These are phyloP conservation scores for Talaromyces sp. DNA, from an alignment of 2,329 filamentous ascomycete genomes.

Conservation along the genomic window DNA sequence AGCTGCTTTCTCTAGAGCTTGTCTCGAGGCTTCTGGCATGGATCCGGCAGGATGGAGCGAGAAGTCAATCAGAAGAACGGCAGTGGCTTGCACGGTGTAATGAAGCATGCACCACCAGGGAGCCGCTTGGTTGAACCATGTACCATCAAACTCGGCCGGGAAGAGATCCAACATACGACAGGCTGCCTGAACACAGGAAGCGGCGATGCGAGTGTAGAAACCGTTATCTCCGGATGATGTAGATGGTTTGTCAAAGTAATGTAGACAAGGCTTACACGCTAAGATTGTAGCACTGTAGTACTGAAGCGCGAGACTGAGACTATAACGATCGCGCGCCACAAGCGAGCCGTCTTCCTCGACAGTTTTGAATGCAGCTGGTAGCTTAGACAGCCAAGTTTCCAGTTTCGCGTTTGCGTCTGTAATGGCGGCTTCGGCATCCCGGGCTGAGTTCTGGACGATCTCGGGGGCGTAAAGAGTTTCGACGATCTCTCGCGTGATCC, in stretches of 20 bases:
- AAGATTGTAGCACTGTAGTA: conserved; percentile 45
- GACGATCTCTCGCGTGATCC: conserved; percentile 36
- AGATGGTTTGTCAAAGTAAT: conserved; percentile 33
- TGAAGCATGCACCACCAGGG: conserved; percentile 44
- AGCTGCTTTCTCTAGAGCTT: conserved; percentile 14
- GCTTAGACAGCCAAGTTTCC: conserved; percentile 38
- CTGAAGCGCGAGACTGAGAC: conserved; percentile 37
- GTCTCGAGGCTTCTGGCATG: neutral
- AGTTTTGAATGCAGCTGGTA: conserved; percentile 39
- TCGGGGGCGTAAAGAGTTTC: conserved; percentile 39
- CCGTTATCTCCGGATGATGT: conserved; percentile 24
- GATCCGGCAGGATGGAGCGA: neutral
- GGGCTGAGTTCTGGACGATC: conserved; percentile 33
- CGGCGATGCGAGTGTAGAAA: conserved; percentile 34
- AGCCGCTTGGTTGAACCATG: conserved; percentile 30
- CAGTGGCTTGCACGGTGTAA: conserved; percentile 40
- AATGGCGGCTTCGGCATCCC: conserved; percentile 37
- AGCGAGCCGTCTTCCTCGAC: conserved; percentile 24
- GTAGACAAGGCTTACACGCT: conserved; percentile 44
- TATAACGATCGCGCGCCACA: conserved; percentile 30
- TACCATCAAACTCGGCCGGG: conserved; percentile 32
- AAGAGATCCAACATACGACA: conserved; percentile 35
- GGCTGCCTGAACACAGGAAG: conserved; percentile 36
- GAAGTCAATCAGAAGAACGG: conserved; percentile 36
- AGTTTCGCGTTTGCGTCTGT: conserved; percentile 32